Evolutionary conservation across 495 filamentous ascomycete genomes (phyloP), one percentile per base, ranked within the genome.

Genomic region (Xylaria palmicola): DNA sequence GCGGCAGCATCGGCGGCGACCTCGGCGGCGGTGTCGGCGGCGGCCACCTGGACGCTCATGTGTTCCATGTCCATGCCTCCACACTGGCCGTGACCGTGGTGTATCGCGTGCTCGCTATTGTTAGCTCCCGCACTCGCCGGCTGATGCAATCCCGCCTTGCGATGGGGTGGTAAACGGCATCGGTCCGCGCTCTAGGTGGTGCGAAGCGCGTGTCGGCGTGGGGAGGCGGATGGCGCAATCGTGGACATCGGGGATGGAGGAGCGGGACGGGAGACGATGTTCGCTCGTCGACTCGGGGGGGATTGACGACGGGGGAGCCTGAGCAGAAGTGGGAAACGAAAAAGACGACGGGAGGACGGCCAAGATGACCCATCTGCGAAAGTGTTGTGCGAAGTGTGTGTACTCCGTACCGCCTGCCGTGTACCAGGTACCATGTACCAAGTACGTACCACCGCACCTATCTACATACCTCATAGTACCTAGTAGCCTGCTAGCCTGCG

Each of bases 31-130:
- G 69, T 69, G 41, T 72, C 69, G 20, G 69, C 69, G 22, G 69
- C 69, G 36, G 64, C 65, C 62, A 69, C 68, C 66, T 72, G 67
- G 26, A 66, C 67, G 55, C 69, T 72, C 69, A 72, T 72, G 61
- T 72, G 67, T 72, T 72, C 69, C 61, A 69, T 62, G 62, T 72
- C 69, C 69, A 72, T 72, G 65, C 69, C 66, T 63, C 66, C 43
- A 19, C 19, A 32, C 4, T 39, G 27, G 20, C 49, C 30, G 29
- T 52, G 10, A 6, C 17, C 17, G 58, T 49, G 19, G 58, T 48
- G 10, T 43, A 22, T 60, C 58, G 58, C 48, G 58, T 41, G 58
- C 40, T 60, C 39, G 29, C 6, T 45, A 19, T 61, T 53, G 59
- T 40, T 61, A 58, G 50, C 50, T 61, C 22, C 59, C 29, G 48